Evolutionary conservation across 306 rosid genomes (phyloP), one percentile per base, ranked within the genome.

Genomic region (Astragalus glycyphyllos): DNA sequence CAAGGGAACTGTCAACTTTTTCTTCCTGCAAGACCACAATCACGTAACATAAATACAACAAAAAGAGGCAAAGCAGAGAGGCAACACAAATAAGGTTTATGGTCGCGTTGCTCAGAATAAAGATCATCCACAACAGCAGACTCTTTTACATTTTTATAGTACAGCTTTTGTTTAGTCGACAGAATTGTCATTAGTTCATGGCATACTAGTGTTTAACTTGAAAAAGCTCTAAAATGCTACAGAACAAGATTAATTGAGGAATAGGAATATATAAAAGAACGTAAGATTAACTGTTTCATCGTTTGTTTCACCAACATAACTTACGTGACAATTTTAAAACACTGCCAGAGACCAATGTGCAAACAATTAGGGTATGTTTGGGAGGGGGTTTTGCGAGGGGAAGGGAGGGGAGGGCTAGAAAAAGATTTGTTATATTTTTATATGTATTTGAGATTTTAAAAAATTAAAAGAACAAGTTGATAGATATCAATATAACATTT

Each of bases 1-100:
- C 98, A 2, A 92, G 96, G 41, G 97, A 83, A 82, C 85, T 88
- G 68, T 92, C 98, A 58, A 92, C 78, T 75, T 85, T 92, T 84
- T 85, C 97, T 75, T 92, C 98, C 97, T 92, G 88, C 57, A 80
- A 77, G 57, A 58, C 31, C 61, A 65, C 58, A 77, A 73, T 6
- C 13, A 32, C 49, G 42, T n/a, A 82, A 14, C 69, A 50, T 11
- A 37, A 65, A 46, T 60, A 53, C 42, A 45, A 31, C 31, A 26
- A 45, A 10, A 57, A 64, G 50, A 75, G 61, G 55, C 58, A 37
- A 26, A 26, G 31, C 31, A 26, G 31, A 26, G 31, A 26, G 31
- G 31, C 31, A 3, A 26, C 31, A 41, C 31, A 64, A 40, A 37
- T 32, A 7, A 46, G 63, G 15, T 58, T 62, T 11, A 42, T 44